Base-by-base conservation (phyloP, 768 basidiomycete species). In the Agaricus sinodeliciosus region DNA sequence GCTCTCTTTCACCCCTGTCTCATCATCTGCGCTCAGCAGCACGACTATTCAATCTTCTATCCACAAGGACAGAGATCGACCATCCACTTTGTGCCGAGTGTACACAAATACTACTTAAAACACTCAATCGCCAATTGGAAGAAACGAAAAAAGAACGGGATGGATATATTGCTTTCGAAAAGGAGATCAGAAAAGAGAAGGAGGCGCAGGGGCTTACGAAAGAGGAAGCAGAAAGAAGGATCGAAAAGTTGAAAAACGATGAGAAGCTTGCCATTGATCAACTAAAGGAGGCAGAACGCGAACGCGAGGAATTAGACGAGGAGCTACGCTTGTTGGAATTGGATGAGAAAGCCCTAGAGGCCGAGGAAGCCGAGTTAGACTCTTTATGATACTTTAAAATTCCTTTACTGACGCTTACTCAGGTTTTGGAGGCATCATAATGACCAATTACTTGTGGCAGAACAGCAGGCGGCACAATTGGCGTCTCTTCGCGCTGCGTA, bases 51-150 rank as follows among this genome's bases (percentile, higher is more conserved):
- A 87, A 87, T 64, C 66, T 90, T 27, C 74, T 92, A 41, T 88
- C 89, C 11, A 79, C 84, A 51, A 76, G 84, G 40, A 84, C 86
- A 48, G 86, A 87, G 28, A 80, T 94, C 41, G 91, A 94, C 65
- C 94, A 97, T 64, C 96, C 96, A 4, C 76, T 99, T 7, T 99
- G 96, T 66, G 82, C 87, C 0, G 95, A 98, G 62, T 99, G 96
- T 67, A 91, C 94, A 3, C 85, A 89, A 61, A 78, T 87, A 44
- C 69, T 98, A 31, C 78, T 94, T 27, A 74, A 74, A 1, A 81
- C 81, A 22, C 78, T 98, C 28, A 83, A 87, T 59, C 78, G 78
- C 43, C 85, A 92, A 62, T 74, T 95, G 13, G 92, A 95, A 53
- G 93, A 96, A 71, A 87, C 87, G 2, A 90, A 85, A 70, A 88